phyloP scores from a whole-genome alignment of 148 eudicot species.

The Rhododendron molle region DNA sequence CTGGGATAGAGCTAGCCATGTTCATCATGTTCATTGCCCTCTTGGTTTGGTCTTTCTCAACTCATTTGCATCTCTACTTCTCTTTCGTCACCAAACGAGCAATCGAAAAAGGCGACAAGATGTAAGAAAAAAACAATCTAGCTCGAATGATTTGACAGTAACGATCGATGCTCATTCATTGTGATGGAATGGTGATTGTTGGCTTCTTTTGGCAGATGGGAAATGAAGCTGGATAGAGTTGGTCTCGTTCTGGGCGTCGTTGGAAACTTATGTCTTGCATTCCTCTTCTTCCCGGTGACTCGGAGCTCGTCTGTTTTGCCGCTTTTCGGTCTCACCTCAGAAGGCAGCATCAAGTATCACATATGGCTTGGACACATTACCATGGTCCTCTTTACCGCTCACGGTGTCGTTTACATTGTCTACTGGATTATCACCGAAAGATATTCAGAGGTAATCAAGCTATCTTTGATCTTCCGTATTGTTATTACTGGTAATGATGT shows the following conservation, averaged over 20 bases:
- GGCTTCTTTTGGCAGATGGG: constrained; percentile 28
- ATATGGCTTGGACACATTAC: constrained; percentile 48
- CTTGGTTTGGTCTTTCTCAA: constrained; percentile 36
- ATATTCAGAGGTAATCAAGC: constrained; percentile 26
- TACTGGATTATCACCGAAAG: constrained; percentile 28
- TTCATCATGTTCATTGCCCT: constrained; percentile 56
- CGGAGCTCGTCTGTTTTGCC: constrained; percentile 38
- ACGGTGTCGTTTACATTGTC: constrained; percentile 30
- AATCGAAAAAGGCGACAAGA: constrained; percentile 25
- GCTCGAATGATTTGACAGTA: no score
- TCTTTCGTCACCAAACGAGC: constrained; percentile 17
- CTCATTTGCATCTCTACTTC: constrained; percentile 26
- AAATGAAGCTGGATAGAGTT: constrained; percentile 16
- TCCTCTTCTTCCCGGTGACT: constrained; percentile 50
- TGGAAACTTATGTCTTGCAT: constrained; percentile 30
- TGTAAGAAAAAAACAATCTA: constrained; percentile 24
- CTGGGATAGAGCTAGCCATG: constrained; percentile 45
- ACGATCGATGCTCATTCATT: no score
- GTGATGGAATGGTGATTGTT: neutral
- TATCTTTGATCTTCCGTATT: no score
- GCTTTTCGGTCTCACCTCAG: constrained; percentile 41
- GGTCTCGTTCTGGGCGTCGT: constrained; percentile 28
- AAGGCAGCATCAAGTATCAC: constrained; percentile 42
- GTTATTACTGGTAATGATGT: neutral
- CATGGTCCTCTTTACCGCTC: constrained; percentile 43